These are phyloP conservation scores for Penicillium psychrofluorescens DNA, from an alignment of 495 filamentous ascomycete genomes.

Conservation along the genomic window DNA sequence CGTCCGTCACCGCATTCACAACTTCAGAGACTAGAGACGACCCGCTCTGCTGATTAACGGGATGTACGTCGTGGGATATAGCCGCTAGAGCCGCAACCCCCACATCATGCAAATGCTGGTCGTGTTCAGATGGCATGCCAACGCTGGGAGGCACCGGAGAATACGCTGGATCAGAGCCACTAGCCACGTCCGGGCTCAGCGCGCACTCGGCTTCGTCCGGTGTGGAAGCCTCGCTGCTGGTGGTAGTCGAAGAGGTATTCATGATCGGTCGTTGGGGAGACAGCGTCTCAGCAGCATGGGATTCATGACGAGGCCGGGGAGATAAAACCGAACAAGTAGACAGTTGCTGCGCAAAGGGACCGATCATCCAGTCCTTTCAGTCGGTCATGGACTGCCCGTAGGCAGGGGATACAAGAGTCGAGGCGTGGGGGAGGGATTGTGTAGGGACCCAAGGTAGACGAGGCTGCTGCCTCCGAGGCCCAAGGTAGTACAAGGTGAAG, in stretches of 20 bases:
- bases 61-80: constrained; percentile 24
- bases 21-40: constrained; percentile 19
- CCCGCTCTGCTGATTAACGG: constrained; percentile 9
- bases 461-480: too few relatives aligned
- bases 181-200: constrained; percentile 3
- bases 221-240: not conserved
- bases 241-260: constrained; percentile 9
- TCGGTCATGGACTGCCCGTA: too few relatives aligned
- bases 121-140: constrained; percentile 9
- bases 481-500: not conserved
- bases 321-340: too few relatives aligned
- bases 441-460: too few relatives aligned
- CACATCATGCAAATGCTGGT: constrained; percentile 17
- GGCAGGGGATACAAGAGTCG: too few relatives aligned
- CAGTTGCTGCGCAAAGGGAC: too few relatives aligned
- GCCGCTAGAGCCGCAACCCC: constrained; percentile 29
- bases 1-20: constrained; percentile 22
- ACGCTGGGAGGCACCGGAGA: not conserved
- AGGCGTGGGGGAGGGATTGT: too few relatives aligned
- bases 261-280: constrained; percentile 12
- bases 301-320: constrained; percentile 10
- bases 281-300: constrained; percentile 11
- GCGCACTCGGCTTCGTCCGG: constrained; percentile 3
- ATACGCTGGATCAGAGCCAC: not conserved
- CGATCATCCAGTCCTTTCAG: too few relatives aligned